Conservation (phyloP, 257 asterid genomes). For the Solanum pennellii region DNA sequence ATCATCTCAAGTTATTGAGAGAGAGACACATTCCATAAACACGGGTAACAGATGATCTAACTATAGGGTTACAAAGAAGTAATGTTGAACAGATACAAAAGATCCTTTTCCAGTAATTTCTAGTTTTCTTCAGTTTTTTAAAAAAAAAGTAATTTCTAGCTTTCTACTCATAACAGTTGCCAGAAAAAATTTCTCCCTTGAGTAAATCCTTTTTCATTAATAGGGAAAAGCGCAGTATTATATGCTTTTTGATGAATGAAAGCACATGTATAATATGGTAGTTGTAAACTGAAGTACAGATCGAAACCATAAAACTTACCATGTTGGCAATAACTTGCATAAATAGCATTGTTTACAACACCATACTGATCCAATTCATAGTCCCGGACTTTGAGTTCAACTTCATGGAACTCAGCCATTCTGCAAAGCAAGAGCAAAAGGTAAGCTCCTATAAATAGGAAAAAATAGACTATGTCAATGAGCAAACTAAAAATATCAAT, state of each 20-base stretch:
- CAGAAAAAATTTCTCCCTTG: background rate
- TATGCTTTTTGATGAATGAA: background rate
- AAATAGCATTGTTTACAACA: conserved; percentile 80
- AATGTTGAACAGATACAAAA: background rate
- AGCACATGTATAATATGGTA: background rate
- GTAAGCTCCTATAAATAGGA: background rate
- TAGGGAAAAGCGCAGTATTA: background rate
- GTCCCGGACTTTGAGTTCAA: conserved; percentile 83
- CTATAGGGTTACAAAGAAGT: background rate
- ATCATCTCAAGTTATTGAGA: background rate
- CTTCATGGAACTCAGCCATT: conserved; percentile 54
- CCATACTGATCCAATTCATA: conserved; percentile 93
- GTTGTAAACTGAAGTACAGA: background rate
- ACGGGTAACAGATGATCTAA: background rate
- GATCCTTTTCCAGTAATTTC: background rate
- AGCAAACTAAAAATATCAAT: background rate
- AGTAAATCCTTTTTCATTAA: background rate
- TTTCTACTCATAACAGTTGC: background rate
- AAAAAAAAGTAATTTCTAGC: background rate
- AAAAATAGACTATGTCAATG: background rate
- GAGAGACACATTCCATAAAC: background rate
- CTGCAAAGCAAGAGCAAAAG: conserved; percentile 22
- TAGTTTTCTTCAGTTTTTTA: background rate
- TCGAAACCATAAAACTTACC: conserved; percentile 38
- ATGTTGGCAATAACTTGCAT: conserved; percentile 87